Conservation (phyloP, 73 alveolate species). For the Symbiodinium pilosum region DNA sequence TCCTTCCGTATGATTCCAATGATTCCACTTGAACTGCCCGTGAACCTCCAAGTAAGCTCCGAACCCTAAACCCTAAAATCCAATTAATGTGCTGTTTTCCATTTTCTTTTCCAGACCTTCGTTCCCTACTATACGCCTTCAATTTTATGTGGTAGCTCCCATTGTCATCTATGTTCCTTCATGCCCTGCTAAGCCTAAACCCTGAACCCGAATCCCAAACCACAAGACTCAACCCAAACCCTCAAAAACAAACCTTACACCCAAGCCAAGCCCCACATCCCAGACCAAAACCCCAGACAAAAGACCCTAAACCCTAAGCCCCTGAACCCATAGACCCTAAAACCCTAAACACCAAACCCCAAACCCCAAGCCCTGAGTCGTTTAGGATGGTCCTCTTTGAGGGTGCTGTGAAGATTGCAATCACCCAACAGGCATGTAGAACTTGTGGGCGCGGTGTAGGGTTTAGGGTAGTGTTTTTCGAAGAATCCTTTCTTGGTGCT, state of each 20-base stretch:
- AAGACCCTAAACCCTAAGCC: not conserved
- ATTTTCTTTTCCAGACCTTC: not conserved
- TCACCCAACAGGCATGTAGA: constrained; percentile 29
- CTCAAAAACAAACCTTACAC: too few species aligned
- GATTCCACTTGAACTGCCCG: too few species aligned
- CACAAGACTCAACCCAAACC: too few species aligned
- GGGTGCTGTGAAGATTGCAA: constrained; percentile 16
- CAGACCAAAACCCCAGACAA: too few species aligned
- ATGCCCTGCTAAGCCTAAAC: too few species aligned
- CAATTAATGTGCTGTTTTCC: too few species aligned
- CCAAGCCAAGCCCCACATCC: too few species aligned
- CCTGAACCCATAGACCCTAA: not conserved
- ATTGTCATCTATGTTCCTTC: too few species aligned
- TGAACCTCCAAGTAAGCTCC: not conserved
- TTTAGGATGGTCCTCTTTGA: constrained; percentile 30
- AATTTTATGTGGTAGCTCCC: not conserved
- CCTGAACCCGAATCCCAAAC: not conserved
- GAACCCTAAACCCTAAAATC: not conserved
- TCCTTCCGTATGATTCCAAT: too few species aligned
- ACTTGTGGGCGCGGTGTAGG: too few species aligned
- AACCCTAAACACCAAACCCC: not conserved
- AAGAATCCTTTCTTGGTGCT: too few species aligned
- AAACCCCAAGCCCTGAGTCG: not conserved
- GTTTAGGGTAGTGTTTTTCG: too few species aligned
- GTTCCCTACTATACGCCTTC: not conserved